These are phyloP conservation scores for Russula sp. DNA, from an alignment of 768 basidiomycete species.

Conservation along the genomic window DNA sequence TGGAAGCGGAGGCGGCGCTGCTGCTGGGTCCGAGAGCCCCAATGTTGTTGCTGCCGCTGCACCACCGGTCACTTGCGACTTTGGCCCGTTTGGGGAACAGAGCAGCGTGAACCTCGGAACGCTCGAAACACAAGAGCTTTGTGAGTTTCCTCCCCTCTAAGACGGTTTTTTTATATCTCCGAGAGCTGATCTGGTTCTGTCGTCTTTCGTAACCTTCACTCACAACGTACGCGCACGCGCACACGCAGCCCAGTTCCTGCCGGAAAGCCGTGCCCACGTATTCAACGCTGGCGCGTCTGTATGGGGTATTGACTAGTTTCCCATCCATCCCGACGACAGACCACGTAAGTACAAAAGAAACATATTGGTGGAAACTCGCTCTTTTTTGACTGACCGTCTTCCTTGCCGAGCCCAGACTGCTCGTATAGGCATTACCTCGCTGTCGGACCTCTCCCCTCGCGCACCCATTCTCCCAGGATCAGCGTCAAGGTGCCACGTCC, in stretches of 20 bases:
- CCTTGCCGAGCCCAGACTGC: slow-evolving; percentile 35
- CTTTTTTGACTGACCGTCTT: neutral
- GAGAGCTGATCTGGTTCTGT: neutral
- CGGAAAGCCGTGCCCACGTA: slow-evolving; percentile 54
- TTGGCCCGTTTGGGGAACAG: slow-evolving; percentile 57
- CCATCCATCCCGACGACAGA: slow-evolving; percentile 55
- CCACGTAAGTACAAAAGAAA: slow-evolving; percentile 44
- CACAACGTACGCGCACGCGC: slow-evolving; percentile 31
- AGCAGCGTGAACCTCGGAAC: slow-evolving; percentile 40
- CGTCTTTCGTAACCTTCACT: no score
- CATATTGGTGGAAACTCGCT: neutral
- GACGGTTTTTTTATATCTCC: no score
- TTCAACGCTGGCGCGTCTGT: slow-evolving; percentile 86
- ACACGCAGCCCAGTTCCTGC: slow-evolving; percentile 46
- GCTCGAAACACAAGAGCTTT: slow-evolving; percentile 51
- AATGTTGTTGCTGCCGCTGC: slow-evolving; percentile 41
- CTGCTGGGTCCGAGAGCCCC: slow-evolving; percentile 35
- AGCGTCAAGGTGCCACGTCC: slow-evolving; percentile 53
- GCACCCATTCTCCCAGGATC: slow-evolving; percentile 54
- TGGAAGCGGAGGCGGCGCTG: slow-evolving; percentile 31
- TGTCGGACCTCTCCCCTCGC: slow-evolving; percentile 64
- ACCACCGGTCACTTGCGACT: slow-evolving; percentile 49
- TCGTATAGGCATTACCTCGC: slow-evolving; percentile 74
- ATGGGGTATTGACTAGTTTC: slow-evolving; percentile 95
- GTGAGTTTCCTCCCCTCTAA: slow-evolving; percentile 33